Conservation (phyloP, 1,284 basidiomycete genomes). For the Wolfiporia cocos region DNA sequence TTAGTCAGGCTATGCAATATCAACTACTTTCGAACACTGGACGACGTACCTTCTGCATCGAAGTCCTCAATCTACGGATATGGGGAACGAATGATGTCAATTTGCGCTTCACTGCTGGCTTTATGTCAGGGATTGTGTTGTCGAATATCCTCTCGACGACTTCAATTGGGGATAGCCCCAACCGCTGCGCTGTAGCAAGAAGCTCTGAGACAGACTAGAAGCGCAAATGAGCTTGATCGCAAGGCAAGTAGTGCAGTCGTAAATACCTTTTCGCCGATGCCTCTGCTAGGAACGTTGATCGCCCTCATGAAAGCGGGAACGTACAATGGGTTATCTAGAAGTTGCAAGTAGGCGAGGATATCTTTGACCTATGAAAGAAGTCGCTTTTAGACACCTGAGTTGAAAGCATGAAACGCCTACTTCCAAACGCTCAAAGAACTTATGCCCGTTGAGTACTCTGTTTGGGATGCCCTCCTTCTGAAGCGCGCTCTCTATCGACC, state of each 20-base stretch:
- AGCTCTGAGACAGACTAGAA: slow-evolving; percentile 60
- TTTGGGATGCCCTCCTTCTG: slow-evolving; percentile 78
- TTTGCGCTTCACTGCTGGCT: slow-evolving; percentile 61
- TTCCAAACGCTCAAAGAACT: slow-evolving; percentile 85
- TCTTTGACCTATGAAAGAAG: slow-evolving; percentile 67
- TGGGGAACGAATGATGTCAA: slow-evolving; percentile 53
- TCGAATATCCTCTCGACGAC: slow-evolving; percentile 59
- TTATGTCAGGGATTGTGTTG: slow-evolving; percentile 55
- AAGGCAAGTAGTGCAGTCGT: neutral
- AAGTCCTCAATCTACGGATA: slow-evolving; percentile 47
- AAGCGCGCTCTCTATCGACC: slow-evolving; percentile 72
- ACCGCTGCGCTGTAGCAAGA: slow-evolving; percentile 42
- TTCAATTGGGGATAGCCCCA: slow-evolving; percentile 52
- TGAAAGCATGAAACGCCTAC: slow-evolving; percentile 23
- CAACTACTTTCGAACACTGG: neutral
- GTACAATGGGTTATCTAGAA: slow-evolving; percentile 80
- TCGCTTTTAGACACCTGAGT: neutral
- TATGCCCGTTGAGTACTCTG: slow-evolving; percentile 75
- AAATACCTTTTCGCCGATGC: slow-evolving; percentile 79
- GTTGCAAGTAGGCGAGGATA: slow-evolving; percentile 81
- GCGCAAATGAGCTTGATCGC: neutral
- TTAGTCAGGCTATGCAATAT: neutral
- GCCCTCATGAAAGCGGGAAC: slow-evolving; percentile 74
- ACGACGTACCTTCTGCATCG: slow-evolving; percentile 46
- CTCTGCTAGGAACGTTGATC: slow-evolving; percentile 71